Percentiles rank a stretch among this genome's conserved stretches.
phyloP scores from a whole-genome alignment of 2,329 filamentous ascomycete genomes.

The Penicillium sp. region DNA sequence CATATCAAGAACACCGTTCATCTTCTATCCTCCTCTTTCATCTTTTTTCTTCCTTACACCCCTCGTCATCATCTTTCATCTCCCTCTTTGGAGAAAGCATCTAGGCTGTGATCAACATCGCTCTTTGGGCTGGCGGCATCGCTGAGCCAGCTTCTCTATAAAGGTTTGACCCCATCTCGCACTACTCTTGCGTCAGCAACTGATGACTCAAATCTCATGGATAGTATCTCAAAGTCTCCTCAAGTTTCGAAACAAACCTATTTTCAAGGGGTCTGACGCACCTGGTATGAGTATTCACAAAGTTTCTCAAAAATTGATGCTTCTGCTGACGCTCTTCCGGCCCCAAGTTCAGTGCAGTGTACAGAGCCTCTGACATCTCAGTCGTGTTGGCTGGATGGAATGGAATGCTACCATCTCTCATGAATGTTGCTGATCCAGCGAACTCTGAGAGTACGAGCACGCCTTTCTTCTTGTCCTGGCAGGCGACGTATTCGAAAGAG shows the following conservation, averaged over 20 bases:
- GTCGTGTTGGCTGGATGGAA: slow-evolving; percentile 97
- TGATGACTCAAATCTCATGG: neutral
- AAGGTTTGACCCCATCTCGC: slow-evolving; percentile 37
- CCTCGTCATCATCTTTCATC: neutral
- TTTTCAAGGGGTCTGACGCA: slow-evolving; percentile 28
- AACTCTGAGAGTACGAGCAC: slow-evolving; percentile 95
- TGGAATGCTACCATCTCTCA: slow-evolving; percentile 77
- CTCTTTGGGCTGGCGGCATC: slow-evolving; percentile 9
- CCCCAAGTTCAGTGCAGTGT: slow-evolving; percentile 84
- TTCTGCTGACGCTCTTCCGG: slow-evolving; percentile 76
- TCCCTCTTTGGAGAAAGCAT: neutral
- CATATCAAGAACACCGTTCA: no score
- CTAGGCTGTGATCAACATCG: slow-evolving; percentile 18
- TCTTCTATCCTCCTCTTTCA: neutral
- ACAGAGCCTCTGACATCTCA: slow-evolving; percentile 82
- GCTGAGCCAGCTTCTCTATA: slow-evolving; percentile 26
- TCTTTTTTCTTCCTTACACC: neutral
- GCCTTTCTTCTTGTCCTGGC: slow-evolving; percentile 80
- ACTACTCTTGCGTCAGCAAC: slow-evolving; percentile 14
- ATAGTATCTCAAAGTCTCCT: neutral
- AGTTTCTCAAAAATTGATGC: slow-evolving; percentile 81
- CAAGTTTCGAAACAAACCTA: neutral
- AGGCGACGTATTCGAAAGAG: slow-evolving; percentile 94
- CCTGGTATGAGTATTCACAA: slow-evolving; percentile 91
- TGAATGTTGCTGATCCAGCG: slow-evolving; percentile 86